Conservation (phyloP, 2,329 filamentous ascomycete genomes). For the Didymella keratinophila region DNA sequence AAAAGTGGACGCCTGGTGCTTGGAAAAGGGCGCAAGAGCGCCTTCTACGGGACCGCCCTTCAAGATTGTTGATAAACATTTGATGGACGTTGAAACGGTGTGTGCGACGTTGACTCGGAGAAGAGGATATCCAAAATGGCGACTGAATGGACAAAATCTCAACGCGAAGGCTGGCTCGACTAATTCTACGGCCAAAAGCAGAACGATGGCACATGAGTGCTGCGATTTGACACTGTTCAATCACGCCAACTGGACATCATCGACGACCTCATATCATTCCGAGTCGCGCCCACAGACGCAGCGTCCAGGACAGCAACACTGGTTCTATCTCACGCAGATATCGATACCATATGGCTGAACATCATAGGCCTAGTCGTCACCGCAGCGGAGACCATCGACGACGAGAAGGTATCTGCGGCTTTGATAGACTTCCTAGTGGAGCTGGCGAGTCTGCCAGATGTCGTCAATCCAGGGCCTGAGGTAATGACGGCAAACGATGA, state of each 20-base stretch:
- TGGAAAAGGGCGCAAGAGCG: neutral
- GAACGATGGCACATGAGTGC: neutral
- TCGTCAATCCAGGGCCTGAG: constrained; percentile 9
- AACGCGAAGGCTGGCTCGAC: constrained; percentile 6
- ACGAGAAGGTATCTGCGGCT: neutral
- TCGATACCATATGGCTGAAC: constrained; percentile 2
- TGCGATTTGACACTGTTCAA: neutral
- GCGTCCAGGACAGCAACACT: neutral
- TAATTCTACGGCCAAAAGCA: constrained; percentile 1
- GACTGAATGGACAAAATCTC: neutral
- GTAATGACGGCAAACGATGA: neutral
- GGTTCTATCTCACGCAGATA: neutral
- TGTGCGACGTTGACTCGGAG: too few relatives aligned
- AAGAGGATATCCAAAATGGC: neutral
- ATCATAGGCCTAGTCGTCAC: neutral
- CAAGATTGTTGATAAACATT: too few relatives aligned
- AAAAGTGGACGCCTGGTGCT: neutral
- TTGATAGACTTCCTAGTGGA: constrained; percentile 15
- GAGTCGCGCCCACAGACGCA: neutral
- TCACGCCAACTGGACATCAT: neutral
- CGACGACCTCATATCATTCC: neutral
- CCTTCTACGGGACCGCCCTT: too few relatives aligned
- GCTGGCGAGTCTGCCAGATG: constrained; percentile 17
- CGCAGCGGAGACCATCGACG: neutral
- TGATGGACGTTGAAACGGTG: too few relatives aligned